These are phyloP conservation scores for Achaetomiella virescens DNA, from an alignment of 495 filamentous ascomycete genomes.

Conservation along the genomic window DNA sequence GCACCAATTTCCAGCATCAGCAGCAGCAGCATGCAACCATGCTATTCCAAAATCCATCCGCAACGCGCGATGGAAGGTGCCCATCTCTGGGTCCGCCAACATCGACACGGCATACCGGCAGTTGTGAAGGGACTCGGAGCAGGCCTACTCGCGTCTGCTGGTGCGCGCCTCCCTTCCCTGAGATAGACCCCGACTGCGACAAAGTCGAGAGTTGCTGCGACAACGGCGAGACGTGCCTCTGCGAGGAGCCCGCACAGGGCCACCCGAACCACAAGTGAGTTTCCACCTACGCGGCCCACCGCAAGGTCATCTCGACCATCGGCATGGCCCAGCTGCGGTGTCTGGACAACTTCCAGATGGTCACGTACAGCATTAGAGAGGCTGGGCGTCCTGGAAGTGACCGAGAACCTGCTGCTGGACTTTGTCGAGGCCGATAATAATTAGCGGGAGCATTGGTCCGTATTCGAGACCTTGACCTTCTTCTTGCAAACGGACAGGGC, in stretches of 20 bases:
- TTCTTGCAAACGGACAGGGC: constrained; percentile 14
- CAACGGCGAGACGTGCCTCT: constrained; percentile 33
- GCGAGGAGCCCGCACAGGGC: constrained; percentile 31
- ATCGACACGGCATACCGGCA: constrained; percentile 27
- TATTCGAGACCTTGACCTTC: constrained; percentile 26
- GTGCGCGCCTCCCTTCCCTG: constrained; percentile 24
- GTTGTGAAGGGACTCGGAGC: constrained; percentile 20
- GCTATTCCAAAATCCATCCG: too few relatives aligned
- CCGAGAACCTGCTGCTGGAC: constrained; percentile 35
- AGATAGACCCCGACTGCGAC: constrained; percentile 22
- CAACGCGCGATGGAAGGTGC: constrained; percentile 34
- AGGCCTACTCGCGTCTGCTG: constrained; percentile 29
- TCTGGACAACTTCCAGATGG: constrained; percentile 31
- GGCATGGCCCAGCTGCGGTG: constrained; percentile 22
- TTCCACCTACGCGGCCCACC: constrained; percentile 30
- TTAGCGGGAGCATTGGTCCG: constrained; percentile 32
- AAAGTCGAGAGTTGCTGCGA: constrained; percentile 15
- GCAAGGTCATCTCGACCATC: constrained; percentile 18
- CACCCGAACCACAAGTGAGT: constrained; percentile 39
- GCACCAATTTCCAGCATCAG: too few relatives aligned
- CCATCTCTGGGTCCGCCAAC: constrained; percentile 37
- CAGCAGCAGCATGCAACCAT: too few relatives aligned
- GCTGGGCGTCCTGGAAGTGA: constrained; percentile 27
- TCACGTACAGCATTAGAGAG: constrained; percentile 30
- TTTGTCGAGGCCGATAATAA: constrained; percentile 27